phyloP scores from a whole-genome alignment of 306 rosid genomes.

The Trifolium pratense region DNA sequence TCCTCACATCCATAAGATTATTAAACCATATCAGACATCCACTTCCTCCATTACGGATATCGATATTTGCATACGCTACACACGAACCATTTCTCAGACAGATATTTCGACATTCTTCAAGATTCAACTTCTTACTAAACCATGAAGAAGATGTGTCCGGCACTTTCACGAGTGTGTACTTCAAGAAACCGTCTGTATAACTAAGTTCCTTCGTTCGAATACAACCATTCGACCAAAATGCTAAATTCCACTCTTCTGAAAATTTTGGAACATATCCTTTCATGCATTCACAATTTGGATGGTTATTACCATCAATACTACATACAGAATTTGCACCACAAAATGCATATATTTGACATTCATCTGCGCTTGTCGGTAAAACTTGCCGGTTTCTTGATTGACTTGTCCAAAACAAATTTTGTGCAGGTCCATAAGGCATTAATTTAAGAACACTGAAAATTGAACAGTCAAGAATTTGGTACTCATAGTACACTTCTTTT shows the following conservation, averaged over 20 bases:
- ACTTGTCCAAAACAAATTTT: background rate
- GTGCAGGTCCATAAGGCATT: background rate
- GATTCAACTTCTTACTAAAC: background rate
- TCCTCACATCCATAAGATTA: background rate
- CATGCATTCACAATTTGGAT: slow-evolving; percentile 1
- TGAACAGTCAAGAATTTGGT: background rate
- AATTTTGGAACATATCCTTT: background rate
- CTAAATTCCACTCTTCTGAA: background rate
- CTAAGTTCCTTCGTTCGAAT: background rate
- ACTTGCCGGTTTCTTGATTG: background rate
- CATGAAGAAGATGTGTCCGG: background rate
- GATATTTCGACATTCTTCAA: background rate
- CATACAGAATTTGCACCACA: slow-evolving; percentile 14
- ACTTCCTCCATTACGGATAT: slow-evolving; percentile 1
- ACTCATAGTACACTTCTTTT: slow-evolving; percentile 7
- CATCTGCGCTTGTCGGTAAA: background rate
- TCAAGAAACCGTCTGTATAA: background rate
- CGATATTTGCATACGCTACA: background rate
- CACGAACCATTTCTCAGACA: slow-evolving; percentile 1
- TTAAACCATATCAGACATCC: background rate
- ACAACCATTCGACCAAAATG: slow-evolving; percentile 4
- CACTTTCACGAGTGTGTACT: background rate
- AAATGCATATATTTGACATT: background rate
- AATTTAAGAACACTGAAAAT: background rate
- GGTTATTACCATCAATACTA: background rate